These are phyloP conservation scores for Sphagnum fallax DNA, from an alignment of 228 moss, liverwort and hornwort genomes.

Conservation along the genomic window DNA sequence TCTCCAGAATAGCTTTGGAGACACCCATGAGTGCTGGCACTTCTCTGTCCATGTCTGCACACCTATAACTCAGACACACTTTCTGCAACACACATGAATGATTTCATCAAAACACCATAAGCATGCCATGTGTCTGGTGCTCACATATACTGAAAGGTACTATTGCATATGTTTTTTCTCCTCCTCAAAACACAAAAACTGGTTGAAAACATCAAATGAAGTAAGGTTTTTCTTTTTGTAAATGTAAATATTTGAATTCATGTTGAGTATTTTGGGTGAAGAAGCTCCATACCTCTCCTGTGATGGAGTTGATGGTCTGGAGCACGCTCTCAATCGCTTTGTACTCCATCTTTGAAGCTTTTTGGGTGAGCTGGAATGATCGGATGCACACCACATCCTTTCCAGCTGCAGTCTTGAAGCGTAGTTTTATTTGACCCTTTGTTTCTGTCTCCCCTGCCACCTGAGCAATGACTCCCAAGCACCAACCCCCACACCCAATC, in stretches of 20 bases:
- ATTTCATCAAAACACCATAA: constrained; percentile 1
- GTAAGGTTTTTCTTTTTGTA: no score
- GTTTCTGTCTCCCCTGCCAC: constrained; percentile 99
- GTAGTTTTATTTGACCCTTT: constrained; percentile 96
- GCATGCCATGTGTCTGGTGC: no score
- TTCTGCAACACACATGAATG: constrained; percentile 46
- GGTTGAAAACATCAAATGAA: no score
- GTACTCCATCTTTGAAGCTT: constrained; percentile 96
- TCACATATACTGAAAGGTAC: no score
- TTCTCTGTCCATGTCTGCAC: constrained; percentile 98
- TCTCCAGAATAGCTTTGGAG: constrained; percentile 94
- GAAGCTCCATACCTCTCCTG: constrained; percentile 67
- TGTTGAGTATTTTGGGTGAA: no score
- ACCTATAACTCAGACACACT: constrained; percentile 97
- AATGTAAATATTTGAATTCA: no score
- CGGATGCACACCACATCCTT: constrained; percentile 98
- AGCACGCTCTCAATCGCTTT: constrained; percentile 99
- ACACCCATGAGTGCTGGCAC: constrained; percentile 99
- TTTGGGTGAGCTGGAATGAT: constrained; percentile 96
- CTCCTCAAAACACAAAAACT: no score
- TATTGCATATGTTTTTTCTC: no score
- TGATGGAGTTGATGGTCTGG: constrained; percentile 84
- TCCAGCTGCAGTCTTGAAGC: constrained; percentile 93
- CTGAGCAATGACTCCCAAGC: constrained; percentile 22
- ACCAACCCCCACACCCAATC: no score